These are phyloP conservation scores for Hypoxylon crocopeplum DNA, from an alignment of 495 filamentous ascomycete species.

Conservation along the genomic window DNA sequence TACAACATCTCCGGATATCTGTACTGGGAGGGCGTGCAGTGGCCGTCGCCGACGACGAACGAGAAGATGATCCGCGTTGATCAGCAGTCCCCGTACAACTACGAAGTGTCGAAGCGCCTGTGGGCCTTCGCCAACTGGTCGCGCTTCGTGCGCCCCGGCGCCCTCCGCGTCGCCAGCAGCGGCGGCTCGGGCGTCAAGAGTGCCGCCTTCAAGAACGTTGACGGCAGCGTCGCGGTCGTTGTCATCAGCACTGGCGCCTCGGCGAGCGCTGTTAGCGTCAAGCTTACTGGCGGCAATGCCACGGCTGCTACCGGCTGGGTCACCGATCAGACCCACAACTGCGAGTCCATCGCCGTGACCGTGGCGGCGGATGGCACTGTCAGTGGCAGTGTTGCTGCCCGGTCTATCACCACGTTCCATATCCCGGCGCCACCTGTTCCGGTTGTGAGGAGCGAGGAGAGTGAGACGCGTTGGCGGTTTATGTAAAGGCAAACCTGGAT, in stretches of 20 bases:
- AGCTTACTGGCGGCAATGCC: constrained; percentile 32
- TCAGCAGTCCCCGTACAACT: constrained; percentile 44
- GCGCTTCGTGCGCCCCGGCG: constrained; percentile 59
- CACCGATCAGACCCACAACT: constrained; percentile 46
- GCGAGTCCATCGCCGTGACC: constrained; percentile 39
- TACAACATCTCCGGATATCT: constrained; percentile 56
- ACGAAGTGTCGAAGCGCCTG: constrained; percentile 52
- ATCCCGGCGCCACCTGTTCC: constrained; percentile 30
- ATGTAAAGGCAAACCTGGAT: not conserved
- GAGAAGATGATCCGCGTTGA: constrained; percentile 55
- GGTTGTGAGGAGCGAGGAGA: not conserved
- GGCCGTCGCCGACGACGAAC: constrained; percentile 55
- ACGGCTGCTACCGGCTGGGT: constrained; percentile 45
- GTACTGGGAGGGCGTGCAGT: constrained; percentile 63
- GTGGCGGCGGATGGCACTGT: constrained; percentile 42
- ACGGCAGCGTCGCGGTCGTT: constrained; percentile 55
- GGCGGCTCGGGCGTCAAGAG: constrained; percentile 47
- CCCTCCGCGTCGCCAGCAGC: constrained; percentile 48
- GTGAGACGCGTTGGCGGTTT: constrained; percentile 10
- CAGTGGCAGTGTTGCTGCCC: constrained; percentile 44
- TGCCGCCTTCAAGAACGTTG: constrained; percentile 58
- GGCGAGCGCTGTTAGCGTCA: constrained; percentile 39
- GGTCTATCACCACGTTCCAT: constrained; percentile 47
- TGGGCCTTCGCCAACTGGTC: constrained; percentile 62
- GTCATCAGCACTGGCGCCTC: constrained; percentile 54